Conservation (phyloP, 495 filamentous ascomycete species). For the Jackrogersella minutella region DNA sequence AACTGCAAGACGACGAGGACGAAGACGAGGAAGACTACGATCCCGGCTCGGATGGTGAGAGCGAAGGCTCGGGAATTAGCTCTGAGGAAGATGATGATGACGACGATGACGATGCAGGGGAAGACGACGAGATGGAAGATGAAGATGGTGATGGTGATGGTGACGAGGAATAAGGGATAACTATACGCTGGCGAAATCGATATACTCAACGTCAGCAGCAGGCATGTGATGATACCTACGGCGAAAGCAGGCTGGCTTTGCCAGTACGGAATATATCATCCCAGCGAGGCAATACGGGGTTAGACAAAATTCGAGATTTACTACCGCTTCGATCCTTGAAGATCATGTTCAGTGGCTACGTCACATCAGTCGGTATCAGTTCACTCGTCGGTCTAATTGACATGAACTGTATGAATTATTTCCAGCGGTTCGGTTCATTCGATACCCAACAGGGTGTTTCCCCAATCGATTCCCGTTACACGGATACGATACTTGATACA, state of each 20-base stretch:
- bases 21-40: constrained; percentile 92
- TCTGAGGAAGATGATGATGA: constrained; percentile 62
- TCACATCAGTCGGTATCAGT: background rate
- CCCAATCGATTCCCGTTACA: background rate
- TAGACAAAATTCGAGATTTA: background rate
- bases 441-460: background rate
- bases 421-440: background rate
- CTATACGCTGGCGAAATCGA: background rate
- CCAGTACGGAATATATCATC: background rate
- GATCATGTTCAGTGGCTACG: background rate
- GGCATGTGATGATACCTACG: constrained; percentile 5
- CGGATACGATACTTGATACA: background rate
- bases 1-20: constrained; percentile 73
- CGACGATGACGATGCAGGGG: constrained; percentile 56
- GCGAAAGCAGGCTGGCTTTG: background rate
- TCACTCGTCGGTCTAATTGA: background rate
- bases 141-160: constrained; percentile 47
- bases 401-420: background rate
- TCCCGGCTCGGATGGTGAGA: constrained; percentile 77
- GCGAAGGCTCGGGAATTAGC: constrained; percentile 70
- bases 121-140: constrained; percentile 57
- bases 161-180: constrained; percentile 30
- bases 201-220: background rate
- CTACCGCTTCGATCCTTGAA: background rate
- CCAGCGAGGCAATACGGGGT: background rate